phyloP scores from a whole-genome alignment of 495 filamentous ascomycete genomes.

The Daldinia bambusicola region DNA sequence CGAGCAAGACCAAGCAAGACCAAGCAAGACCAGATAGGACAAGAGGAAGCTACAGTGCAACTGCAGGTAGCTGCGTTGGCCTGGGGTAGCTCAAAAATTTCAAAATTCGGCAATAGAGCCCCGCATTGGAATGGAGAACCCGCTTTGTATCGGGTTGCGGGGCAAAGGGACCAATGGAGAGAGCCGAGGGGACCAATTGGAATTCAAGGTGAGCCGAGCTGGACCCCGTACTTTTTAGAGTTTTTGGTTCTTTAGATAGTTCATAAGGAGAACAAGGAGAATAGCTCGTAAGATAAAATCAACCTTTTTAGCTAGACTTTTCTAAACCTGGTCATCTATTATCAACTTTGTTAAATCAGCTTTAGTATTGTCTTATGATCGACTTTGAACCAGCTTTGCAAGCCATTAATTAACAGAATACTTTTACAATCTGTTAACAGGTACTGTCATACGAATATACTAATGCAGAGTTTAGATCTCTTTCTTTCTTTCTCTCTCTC shows the following conservation, averaged over 20 bases:
- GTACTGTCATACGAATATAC: too few species aligned
- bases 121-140: constrained; percentile 35
- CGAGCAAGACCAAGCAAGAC: too few species aligned
- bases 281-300: background rate
- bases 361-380: background rate
- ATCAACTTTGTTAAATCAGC: background rate
- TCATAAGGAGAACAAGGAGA: background rate
- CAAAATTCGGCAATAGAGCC: constrained; percentile 34
- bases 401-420: too few species aligned
- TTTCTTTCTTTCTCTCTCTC: too few species aligned
- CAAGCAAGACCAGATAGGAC: too few species aligned
- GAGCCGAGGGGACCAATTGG: constrained; percentile 2
- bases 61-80: constrained; percentile 6
- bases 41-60: constrained; percentile 1
- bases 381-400: too few species aligned
- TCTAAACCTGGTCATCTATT: background rate
- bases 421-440: too few species aligned
- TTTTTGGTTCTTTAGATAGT: constrained; percentile 1
- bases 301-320: background rate
- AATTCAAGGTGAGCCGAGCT: constrained; percentile 1
- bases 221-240: constrained; percentile 9
- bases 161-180: constrained; percentile 15
- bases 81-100: constrained; percentile 32
- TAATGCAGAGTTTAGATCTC: background rate
- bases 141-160: constrained; percentile 34